A percentile compares a stretch with the other conserved stretches of the same genome.
These are phyloP conservation scores for Acanthamoeba royreba DNA, from an alignment of 208 protist genomes.

Conservation along the genomic window DNA sequence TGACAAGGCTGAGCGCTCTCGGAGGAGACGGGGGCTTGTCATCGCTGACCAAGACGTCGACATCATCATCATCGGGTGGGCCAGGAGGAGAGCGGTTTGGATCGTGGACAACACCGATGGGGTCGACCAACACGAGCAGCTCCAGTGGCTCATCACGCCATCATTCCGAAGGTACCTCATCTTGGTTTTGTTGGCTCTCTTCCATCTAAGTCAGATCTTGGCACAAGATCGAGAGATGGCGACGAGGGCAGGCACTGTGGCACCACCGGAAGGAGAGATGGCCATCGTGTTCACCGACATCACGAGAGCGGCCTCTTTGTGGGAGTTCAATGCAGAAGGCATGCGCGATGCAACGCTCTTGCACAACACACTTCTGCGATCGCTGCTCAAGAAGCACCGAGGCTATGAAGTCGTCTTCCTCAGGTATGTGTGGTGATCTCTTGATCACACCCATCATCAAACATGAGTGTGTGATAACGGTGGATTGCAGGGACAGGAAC, in stretches of 20 bases:
- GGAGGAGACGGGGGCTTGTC: background rate
- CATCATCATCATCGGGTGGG: background rate
- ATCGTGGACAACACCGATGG: background rate
- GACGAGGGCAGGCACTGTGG: background rate
- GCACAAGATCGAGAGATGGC: background rate
- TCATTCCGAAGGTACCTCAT: background rate
- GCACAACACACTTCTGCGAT: background rate
- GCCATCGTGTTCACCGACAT: constrained; percentile 13
- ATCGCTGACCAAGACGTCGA: background rate
- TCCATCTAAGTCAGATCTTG: background rate
- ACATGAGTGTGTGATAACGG: background rate
- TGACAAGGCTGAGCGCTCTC: background rate
- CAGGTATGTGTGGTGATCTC: no score
- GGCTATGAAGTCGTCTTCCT: background rate
- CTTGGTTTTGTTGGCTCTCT: background rate
- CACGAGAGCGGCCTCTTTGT: background rate
- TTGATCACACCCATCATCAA: no score
- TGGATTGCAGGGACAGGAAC: background rate
- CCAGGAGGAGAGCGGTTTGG: background rate
- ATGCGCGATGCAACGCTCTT: background rate
- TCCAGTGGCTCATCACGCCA: background rate
- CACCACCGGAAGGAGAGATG: background rate
- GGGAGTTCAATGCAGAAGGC: background rate
- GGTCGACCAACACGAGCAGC: background rate
- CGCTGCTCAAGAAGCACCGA: background rate